Percentiles rank a stretch among this genome's conserved stretches.
Evolutionary conservation across 805 yeast species (phyloP).

Genomic region (Starmerella vitae): DNA sequence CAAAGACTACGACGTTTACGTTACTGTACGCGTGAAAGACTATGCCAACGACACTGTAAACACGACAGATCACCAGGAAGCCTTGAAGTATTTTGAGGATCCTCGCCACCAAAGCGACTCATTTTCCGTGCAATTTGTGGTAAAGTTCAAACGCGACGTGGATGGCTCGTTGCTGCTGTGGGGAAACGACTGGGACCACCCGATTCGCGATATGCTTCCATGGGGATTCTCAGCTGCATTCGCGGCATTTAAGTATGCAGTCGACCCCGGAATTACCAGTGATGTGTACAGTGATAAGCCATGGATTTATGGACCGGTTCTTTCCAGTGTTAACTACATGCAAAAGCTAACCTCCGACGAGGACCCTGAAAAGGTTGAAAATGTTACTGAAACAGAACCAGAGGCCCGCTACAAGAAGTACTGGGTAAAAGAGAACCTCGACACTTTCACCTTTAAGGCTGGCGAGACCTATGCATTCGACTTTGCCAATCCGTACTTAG

Average conservation of each 20-base stretch:
- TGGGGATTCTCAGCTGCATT: conserved; percentile 42
- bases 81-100: conserved; percentile 22
- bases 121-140: conserved; percentile 30
- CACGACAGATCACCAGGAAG: conserved; percentile 9
- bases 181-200: conserved; percentile 55
- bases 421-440: conserved; percentile 30
- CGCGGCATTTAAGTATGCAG: conserved; percentile 40
- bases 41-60: conserved; percentile 26
- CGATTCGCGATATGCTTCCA: conserved; percentile 47
- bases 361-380: conserved; percentile 3
- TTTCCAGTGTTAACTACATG: conserved; percentile 43
- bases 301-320: conserved; percentile 46
- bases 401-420: conserved; percentile 35
- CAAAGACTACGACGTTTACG: conserved; percentile 30
- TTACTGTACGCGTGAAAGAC: conserved; percentile 35
- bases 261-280: conserved; percentile 53
- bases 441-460: conserved; percentile 31
- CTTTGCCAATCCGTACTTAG: conserved; percentile 43
- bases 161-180: conserved; percentile 43
- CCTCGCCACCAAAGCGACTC: conserved; percentile 22
- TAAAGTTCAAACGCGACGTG: conserved; percentile 34
- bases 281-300: conserved; percentile 51
- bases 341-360: conserved; percentile 5
- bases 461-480: conserved; percentile 34
- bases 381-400: conserved; percentile 21